phyloP scores from a whole-genome alignment of 2,329 filamentous ascomycete species.

The Biscogniauxia mediterranea region DNA sequence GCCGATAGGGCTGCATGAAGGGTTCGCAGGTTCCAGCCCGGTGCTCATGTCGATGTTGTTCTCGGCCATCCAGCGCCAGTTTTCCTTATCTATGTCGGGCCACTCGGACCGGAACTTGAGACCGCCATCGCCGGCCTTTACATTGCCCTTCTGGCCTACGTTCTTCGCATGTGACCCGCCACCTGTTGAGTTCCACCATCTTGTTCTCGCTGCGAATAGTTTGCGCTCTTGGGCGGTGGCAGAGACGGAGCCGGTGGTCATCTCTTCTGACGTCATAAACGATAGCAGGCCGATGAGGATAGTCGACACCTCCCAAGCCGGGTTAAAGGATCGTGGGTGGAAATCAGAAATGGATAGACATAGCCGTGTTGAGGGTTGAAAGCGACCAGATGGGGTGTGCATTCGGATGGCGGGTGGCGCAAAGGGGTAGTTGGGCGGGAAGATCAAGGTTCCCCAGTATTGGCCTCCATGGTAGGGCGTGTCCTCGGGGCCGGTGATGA shows the following conservation, averaged over 20 bases:
- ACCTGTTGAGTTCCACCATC: slow-evolving; percentile 97
- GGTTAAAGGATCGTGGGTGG: slow-evolving; percentile 97
- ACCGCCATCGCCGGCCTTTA: slow-evolving; percentile 90
- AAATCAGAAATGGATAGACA: slow-evolving; percentile 97
- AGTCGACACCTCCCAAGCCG: slow-evolving; percentile 95
- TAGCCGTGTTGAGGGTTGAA: slow-evolving; percentile 86
- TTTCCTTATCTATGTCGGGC: slow-evolving; percentile 85
- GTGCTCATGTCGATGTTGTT: slow-evolving; percentile 76
- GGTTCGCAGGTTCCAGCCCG: slow-evolving; percentile 59
- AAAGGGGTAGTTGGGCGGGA: slow-evolving; percentile 95
- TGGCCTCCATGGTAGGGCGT: slow-evolving; percentile 94
- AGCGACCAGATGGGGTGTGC: slow-evolving; percentile 95
- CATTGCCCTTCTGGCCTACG: slow-evolving; percentile 65
- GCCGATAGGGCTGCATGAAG: slow-evolving; percentile 54
- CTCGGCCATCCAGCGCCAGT: slow-evolving; percentile 88
- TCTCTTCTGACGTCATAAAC: slow-evolving; percentile 99
- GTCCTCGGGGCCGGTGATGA: slow-evolving; percentile 89
- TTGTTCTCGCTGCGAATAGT: slow-evolving; percentile 70
- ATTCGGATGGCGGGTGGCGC: slow-evolving; percentile 96
- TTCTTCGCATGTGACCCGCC: slow-evolving; percentile 69
- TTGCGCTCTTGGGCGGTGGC: slow-evolving; percentile 75
- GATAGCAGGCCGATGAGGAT: slow-evolving; percentile 91
- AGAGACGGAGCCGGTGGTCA: slow-evolving; percentile 90
- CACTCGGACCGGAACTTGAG: slow-evolving; percentile 87
- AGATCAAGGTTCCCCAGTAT: slow-evolving; percentile 96